A percentile compares a stretch with the other conserved stretches of the same genome.
These are phyloP conservation scores for Termitomyces sp. DNA, from an alignment of 768 basidiomycete species.

Conservation along the genomic window DNA sequence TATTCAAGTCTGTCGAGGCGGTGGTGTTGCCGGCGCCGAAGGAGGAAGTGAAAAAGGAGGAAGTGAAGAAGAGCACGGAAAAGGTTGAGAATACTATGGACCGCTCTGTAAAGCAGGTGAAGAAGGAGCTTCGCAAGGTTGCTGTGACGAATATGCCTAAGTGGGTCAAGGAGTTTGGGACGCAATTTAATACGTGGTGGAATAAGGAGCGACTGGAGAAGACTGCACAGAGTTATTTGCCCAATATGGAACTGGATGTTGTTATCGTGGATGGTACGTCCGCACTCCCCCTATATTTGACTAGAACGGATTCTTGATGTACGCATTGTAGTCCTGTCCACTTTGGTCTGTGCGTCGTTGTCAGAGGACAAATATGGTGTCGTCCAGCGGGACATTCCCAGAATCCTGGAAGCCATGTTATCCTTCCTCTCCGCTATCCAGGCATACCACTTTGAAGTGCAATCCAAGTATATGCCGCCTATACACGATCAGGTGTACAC, in stretches of 20 bases:
- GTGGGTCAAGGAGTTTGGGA: background rate
- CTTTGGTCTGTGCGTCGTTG: conserved; percentile 68
- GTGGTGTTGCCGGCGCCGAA: conserved; percentile 11
- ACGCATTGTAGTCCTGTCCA: conserved; percentile 51
- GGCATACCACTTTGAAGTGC: conserved; percentile 54
- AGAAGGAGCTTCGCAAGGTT: background rate
- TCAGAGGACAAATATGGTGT: conserved; percentile 79
- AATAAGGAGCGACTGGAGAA: conserved; percentile 48
- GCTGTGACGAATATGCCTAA: background rate
- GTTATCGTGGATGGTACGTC: conserved; percentile 58
- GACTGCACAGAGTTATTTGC: conserved; percentile 51
- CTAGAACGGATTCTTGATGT: background rate
- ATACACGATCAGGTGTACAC: conserved; percentile 30
- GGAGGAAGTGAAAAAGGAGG: conserved; percentile 14
- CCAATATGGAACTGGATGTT: conserved; percentile 60
- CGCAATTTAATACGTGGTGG: conserved; percentile 47
- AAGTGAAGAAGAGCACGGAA: conserved; percentile 19
- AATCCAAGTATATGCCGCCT: conserved; percentile 33
- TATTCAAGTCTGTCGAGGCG: conserved; percentile 40
- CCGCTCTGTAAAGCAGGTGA: background rate
- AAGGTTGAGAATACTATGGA: conserved; percentile 2
- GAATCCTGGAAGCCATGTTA: conserved; percentile 72
- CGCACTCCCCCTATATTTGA: background rate
- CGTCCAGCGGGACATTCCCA: conserved; percentile 83
- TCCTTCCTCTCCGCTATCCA: conserved; percentile 67